These are phyloP conservation scores for Tylopilus felleus DNA, from an alignment of 768 basidiomycete genomes.

Conservation along the genomic window DNA sequence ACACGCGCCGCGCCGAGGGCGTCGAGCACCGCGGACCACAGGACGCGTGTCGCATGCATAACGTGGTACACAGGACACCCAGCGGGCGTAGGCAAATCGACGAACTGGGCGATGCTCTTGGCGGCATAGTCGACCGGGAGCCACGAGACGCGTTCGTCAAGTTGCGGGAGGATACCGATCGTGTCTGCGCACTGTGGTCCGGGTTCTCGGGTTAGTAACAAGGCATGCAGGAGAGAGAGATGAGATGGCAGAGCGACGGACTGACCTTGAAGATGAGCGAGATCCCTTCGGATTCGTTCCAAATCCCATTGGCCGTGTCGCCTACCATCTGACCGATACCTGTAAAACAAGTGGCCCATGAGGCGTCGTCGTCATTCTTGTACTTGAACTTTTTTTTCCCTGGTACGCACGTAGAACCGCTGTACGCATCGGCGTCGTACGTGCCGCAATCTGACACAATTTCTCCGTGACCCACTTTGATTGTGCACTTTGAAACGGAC, in stretches of 20 bases:
- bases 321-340: slow-evolving; percentile 58
- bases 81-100: slow-evolving; percentile 11
- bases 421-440: slow-evolving; percentile 20
- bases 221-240: neutral
- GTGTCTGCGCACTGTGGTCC: slow-evolving; percentile 37
- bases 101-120: slow-evolving; percentile 44
- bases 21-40: slow-evolving; percentile 41
- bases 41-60: slow-evolving; percentile 10
- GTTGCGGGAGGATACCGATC: slow-evolving; percentile 34
- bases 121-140: slow-evolving; percentile 53
- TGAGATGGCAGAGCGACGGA: neutral
- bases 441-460: slow-evolving; percentile 42
- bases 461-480: slow-evolving; percentile 57
- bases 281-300: slow-evolving; percentile 49
- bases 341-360: slow-evolving; percentile 12
- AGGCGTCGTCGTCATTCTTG: neutral
- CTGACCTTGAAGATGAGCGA: slow-evolving; percentile 31
- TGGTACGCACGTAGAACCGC: slow-evolving; percentile 20
- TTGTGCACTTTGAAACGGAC: slow-evolving; percentile 16
- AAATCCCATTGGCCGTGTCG: slow-evolving; percentile 45
- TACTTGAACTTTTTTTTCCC: neutral
- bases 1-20: slow-evolving; percentile 38
- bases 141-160: slow-evolving; percentile 40
- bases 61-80: slow-evolving; percentile 25
- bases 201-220: neutral